Percentiles rank a stretch among this genome's conserved stretches.
Conservation (phyloP, 2,329 filamentous ascomycete genomes). For the Fusarium sp. region DNA sequence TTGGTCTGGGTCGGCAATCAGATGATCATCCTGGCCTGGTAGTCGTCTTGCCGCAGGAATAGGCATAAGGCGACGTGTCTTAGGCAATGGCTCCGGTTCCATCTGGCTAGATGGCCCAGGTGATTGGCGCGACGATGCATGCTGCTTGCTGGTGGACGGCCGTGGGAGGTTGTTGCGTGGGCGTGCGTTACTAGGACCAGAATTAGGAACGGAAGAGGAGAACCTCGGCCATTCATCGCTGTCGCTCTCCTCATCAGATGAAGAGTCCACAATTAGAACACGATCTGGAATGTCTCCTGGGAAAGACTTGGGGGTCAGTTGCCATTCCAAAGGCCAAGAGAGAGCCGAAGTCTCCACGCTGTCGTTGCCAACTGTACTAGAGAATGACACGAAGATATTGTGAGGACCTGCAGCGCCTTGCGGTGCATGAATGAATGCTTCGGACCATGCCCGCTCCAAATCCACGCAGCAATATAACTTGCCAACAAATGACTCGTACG, state of each 20-base stretch:
- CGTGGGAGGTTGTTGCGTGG: not conserved
- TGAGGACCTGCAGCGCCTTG: slow-evolving; percentile 49
- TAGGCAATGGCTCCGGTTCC: not conserved
- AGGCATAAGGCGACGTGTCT: slow-evolving; percentile 48
- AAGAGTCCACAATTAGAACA: slow-evolving; percentile 16
- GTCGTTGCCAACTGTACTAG: slow-evolving; percentile 21
- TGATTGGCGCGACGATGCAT: not conserved
- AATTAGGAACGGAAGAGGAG: not conserved
- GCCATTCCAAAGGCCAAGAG: slow-evolving; percentile 48
- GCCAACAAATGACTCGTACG: slow-evolving; percentile 43
- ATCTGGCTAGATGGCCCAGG: not conserved
- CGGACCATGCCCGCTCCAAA: slow-evolving; percentile 60
- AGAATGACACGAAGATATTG: slow-evolving; percentile 52
- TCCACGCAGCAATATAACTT: slow-evolving; percentile 57
- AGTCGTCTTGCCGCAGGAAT: slow-evolving; percentile 30
- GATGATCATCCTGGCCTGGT: slow-evolving; percentile 9
- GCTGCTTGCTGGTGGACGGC: slow-evolving; percentile 12
- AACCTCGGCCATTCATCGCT: slow-evolving; percentile 34
- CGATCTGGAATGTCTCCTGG: slow-evolving; percentile 16
- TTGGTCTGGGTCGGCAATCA: slow-evolving; percentile 9
- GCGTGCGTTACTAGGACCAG: not conserved
- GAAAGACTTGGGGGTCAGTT: slow-evolving; percentile 43
- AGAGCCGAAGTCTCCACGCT: slow-evolving; percentile 13
- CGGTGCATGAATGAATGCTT: slow-evolving; percentile 45
- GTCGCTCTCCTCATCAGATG: slow-evolving; percentile 41